Base-by-base conservation (phyloP, 1,139 yeast species). In the Kurtzmaniella quercitrusa region DNA sequence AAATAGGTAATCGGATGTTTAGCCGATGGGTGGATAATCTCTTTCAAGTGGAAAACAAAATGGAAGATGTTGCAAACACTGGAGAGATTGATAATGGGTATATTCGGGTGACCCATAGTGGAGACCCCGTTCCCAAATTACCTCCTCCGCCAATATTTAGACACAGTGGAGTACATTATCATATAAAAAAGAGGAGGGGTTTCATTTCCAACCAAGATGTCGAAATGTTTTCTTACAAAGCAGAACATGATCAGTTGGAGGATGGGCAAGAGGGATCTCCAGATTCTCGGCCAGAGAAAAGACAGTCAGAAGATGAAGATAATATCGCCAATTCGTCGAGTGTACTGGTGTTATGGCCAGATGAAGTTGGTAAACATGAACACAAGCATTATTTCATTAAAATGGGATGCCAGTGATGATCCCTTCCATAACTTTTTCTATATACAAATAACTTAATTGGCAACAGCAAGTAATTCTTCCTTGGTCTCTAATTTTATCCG, bases 61-160 rank as follows among this genome's bases (percentile, higher is more conserved):
- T 53, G 2, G 41, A 44, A 6, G 27, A 43, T 16, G 51, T 55
- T 16, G 37, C 43, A 2, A 16, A 43, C 1, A 38, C 46, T 23
- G 34, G 34, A 14, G 2, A 6, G 16, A 57, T 75, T 25, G 47
- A 51, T 2, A 51, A 51, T 3, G 75, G 79, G 0, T 71, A 59
- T 41, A 58, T 76, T 19, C 64, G 89, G 53, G 77, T 83, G 6
- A 72, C 70, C 8, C 87, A 83, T 56, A 57, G 67, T 38, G 71
- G 73, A 27, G 91, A 84, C 54, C 50, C 73, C 15, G 78, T 84
- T 18, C 84, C 88, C 0, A 56, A 59, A 46, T 60, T 81, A 29
- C 91, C 90, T 3, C 83, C 85, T 12, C 59, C 69, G 2, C 61
- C 58, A 1, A 44, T 65, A 18, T 77, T 62, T 50, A 56, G 60